Evolutionary conservation across 129 eudicot genomes (phyloP).

Genomic region (Solidago caesia): DNA sequence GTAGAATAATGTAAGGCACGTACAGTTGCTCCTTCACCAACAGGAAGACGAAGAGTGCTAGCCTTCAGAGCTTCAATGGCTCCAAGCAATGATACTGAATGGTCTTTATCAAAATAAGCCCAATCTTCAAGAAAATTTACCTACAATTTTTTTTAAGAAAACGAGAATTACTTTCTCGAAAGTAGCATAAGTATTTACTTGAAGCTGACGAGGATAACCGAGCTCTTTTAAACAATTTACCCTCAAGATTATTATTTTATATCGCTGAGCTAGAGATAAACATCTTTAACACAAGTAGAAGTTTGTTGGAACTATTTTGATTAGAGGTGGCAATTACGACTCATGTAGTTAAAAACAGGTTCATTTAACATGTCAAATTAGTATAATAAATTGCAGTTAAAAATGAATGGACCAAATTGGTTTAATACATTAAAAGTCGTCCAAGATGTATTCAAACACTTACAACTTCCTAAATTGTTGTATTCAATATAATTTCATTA

Average conservation of each 20-base stretch:
- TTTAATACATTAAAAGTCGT: neutral
- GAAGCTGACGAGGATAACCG: neutral
- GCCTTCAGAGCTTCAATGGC: conserved; percentile 97
- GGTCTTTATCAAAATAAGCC: conserved; percentile 74
- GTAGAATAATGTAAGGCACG: conserved; percentile 18
- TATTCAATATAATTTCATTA: neutral
- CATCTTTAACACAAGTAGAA: neutral
- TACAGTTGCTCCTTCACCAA: conserved; percentile 78
- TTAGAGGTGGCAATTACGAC: neutral
- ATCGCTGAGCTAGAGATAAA: neutral
- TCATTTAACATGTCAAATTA: neutral
- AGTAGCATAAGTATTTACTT: conserved; percentile 6
- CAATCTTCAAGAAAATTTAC: conserved; percentile 69
- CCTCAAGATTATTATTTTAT: conserved; percentile 3
- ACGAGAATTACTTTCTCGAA: neutral
- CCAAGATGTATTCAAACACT: neutral
- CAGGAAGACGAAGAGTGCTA: conserved; percentile 98
- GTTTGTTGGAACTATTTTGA: neutral
- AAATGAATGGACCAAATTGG: neutral
- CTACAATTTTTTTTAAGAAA: conserved; percentile 41
- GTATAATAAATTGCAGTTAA: too few relatives aligned
- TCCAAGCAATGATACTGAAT: conserved; percentile 69
- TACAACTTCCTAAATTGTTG: neutral
- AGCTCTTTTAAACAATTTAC: conserved; percentile 8
- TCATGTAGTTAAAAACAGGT: neutral